Conservation (phyloP, 495 filamentous ascomycete species). For the Thermochaetoides thermophila region DNA sequence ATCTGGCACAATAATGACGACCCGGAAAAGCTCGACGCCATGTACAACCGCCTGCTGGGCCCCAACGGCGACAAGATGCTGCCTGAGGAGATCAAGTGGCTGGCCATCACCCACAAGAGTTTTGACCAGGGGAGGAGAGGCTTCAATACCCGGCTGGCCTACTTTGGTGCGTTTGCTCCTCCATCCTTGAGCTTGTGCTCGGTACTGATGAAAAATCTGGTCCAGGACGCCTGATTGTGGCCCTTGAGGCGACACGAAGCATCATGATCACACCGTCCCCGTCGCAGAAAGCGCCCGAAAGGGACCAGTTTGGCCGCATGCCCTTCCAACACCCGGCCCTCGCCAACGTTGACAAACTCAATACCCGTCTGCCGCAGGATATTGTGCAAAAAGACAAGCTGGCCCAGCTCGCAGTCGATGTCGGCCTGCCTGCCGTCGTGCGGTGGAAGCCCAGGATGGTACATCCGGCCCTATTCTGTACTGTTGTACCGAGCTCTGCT, state of each 20-base stretch:
- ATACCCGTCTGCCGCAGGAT: slow-evolving; percentile 35
- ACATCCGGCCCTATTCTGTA: no score
- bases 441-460: slow-evolving; percentile 82
- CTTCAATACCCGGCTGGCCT: slow-evolving; percentile 87
- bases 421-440: slow-evolving; percentile 55
- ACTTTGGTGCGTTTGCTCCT: slow-evolving; percentile 48
- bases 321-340: slow-evolving; percentile 64
- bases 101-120: slow-evolving; percentile 95
- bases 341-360: slow-evolving; percentile 55
- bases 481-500: no score
- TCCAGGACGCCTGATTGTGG: slow-evolving; percentile 65
- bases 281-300: slow-evolving; percentile 9
- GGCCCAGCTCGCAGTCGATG: slow-evolving; percentile 47
- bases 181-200: slow-evolving; percentile 32
- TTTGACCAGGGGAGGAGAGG: slow-evolving; percentile 90
- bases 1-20: slow-evolving; percentile 59
- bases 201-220: slow-evolving; percentile 16
- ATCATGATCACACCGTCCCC: slow-evolving; percentile 38
- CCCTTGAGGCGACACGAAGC: slow-evolving; percentile 59
- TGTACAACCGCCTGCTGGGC: slow-evolving; percentile 61
- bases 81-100: slow-evolving; percentile 87
- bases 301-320: slow-evolving; percentile 37
- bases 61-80: slow-evolving; percentile 52
- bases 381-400: slow-evolving; percentile 45
- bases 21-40: slow-evolving; percentile 52